Evolutionary conservation across 192 early-diverging fungal genomes (phyloP).

Genomic region (Coemansia guatemalensis): DNA sequence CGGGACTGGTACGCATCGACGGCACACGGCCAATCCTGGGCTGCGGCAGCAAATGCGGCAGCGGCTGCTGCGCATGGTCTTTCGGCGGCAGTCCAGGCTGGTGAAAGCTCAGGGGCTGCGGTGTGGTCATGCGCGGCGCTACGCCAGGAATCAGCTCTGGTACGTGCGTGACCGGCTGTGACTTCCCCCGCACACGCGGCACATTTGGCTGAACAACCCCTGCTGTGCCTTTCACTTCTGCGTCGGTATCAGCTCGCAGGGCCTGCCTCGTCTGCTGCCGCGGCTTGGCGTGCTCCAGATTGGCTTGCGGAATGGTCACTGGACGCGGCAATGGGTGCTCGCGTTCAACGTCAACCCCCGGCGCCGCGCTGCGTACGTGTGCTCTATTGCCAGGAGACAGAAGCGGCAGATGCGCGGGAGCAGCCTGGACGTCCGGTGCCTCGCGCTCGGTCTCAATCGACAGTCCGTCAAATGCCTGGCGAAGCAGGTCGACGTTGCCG

Average conservation of each 20-base stretch:
- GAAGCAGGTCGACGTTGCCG: slow-evolving; percentile 18
- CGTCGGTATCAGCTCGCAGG: neutral
- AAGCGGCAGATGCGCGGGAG: neutral
- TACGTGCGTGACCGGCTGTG: slow-evolving; percentile 25
- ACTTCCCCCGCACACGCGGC: slow-evolving; percentile 26
- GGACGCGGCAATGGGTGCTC: slow-evolving; percentile 33
- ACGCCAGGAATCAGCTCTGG: slow-evolving; percentile 8
- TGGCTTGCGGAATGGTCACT: slow-evolving; percentile 14
- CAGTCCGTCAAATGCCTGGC: slow-evolving; percentile 25
- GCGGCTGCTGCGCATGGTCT: neutral
- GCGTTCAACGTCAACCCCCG: slow-evolving; percentile 19
- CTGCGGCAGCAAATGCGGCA: neutral
- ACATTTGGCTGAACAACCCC: neutral
- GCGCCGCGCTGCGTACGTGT: slow-evolving; percentile 28
- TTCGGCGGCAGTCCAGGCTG: neutral
- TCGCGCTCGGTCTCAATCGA: slow-evolving; percentile 11
- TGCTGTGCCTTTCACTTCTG: slow-evolving; percentile 5
- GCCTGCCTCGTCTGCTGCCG: neutral
- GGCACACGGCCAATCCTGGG: slow-evolving; percentile 2
- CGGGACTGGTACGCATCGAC: slow-evolving; percentile 11
- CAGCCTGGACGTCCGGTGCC: neutral
- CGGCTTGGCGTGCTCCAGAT: slow-evolving; percentile 1
- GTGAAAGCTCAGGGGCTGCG: slow-evolving; percentile 17
- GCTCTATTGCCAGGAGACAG: slow-evolving; percentile 1
- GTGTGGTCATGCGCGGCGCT: slow-evolving; percentile 18